Conservation (phyloP, 2,329 filamentous ascomycete genomes). For the Trichoderma koningiopsis region DNA sequence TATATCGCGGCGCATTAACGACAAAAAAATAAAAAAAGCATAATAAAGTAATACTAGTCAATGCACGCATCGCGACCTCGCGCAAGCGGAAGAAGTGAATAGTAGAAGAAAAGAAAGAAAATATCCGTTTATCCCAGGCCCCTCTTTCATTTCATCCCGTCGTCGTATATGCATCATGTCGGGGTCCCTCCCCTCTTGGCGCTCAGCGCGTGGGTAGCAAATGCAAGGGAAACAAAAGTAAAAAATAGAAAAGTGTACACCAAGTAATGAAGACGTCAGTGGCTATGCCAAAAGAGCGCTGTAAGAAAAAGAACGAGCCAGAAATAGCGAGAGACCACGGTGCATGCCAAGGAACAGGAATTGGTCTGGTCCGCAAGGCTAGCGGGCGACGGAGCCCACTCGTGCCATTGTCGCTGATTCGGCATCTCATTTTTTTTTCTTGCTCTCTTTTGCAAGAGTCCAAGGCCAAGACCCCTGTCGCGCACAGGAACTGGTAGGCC, state of each 20-base stretch:
- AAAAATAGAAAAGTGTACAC: neutral
- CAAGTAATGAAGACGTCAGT: constrained; percentile 24
- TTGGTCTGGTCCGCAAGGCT: neutral
- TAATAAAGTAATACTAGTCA: constrained; percentile 27
- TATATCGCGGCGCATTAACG: constrained; percentile 5
- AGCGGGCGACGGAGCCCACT: constrained; percentile 8
- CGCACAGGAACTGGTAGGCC: constrained; percentile 17
- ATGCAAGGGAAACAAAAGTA: neutral
- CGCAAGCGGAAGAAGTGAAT: constrained; percentile 11
- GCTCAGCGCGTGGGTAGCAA: constrained; percentile 9
- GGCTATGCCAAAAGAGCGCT: constrained; percentile 14
- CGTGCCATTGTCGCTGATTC: neutral
- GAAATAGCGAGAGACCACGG: neutral
- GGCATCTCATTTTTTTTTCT: neutral
- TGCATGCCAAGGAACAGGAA: constrained; percentile 12
- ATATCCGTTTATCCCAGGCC: neutral
- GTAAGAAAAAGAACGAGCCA: neutral
- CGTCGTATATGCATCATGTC: constrained; percentile 14
- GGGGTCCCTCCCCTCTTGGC: neutral
- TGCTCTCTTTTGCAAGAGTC: neutral
- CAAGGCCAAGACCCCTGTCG: constrained; percentile 16
- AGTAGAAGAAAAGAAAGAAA: neutral
- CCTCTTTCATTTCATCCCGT: constrained; percentile 2
- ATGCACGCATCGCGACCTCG: constrained; percentile 16
- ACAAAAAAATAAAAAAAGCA: constrained; percentile 19